Conservation (phyloP, 2,329 filamentous ascomycete genomes). For the Venturia carpophila region DNA sequence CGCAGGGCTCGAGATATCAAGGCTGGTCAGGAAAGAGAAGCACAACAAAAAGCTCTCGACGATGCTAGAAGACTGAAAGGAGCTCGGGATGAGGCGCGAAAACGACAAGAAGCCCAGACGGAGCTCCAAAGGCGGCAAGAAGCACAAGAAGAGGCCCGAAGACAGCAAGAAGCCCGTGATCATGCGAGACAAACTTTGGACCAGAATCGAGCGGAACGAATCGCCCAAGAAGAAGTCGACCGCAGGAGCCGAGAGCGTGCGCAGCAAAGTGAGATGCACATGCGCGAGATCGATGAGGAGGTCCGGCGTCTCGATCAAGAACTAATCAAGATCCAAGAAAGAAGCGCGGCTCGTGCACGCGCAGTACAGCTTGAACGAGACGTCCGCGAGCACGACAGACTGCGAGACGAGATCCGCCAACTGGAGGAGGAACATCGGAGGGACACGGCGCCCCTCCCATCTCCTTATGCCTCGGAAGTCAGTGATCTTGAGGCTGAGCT, state of each 20-base stretch:
- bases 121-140: background rate
- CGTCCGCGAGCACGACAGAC: conserved; percentile 9
- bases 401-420: conserved; percentile 15
- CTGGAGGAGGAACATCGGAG: conserved; percentile 10
- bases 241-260: conserved; percentile 2
- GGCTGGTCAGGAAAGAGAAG: background rate
- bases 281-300: conserved; percentile 13
- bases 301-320: conserved; percentile 13
- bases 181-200: background rate
- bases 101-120: background rate
- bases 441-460: background rate
- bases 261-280: background rate
- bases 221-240: conserved; percentile 1
- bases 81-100: background rate
- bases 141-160: conserved; percentile 12
- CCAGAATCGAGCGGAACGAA: background rate
- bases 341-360: conserved; percentile 8
- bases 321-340: conserved; percentile 5
- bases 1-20: background rate
- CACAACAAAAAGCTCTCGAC: background rate
- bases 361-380: conserved; percentile 12
- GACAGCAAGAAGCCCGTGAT: conserved; percentile 1
- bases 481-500: background rate
- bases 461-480: background rate
- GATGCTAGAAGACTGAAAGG: background rate